Conservation (phyloP, 2,329 filamentous ascomycete species). For the Epichloe scottii region DNA sequence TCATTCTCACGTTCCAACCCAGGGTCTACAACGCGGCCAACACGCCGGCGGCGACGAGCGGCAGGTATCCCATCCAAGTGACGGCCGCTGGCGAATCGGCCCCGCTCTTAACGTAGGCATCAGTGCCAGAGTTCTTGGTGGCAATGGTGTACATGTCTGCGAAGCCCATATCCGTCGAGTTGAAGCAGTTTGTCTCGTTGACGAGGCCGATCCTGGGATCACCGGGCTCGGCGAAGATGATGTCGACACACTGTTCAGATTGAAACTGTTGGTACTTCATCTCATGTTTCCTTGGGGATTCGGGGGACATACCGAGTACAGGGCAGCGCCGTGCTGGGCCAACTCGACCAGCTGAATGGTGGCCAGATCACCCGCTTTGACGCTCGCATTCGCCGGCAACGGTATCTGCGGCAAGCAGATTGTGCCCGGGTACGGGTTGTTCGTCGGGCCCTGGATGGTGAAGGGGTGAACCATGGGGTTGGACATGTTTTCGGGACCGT, state of each 20-base stretch:
- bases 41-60: slow-evolving; percentile 25
- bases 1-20: background rate
- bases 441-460: slow-evolving; percentile 69
- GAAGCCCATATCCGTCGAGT: slow-evolving; percentile 67
- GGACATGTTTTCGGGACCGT: slow-evolving; percentile 74
- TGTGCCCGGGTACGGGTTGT: slow-evolving; percentile 73
- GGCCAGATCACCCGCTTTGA: slow-evolving; percentile 72
- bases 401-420: slow-evolving; percentile 86
- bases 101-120: slow-evolving; percentile 18
- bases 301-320: slow-evolving; percentile 57
- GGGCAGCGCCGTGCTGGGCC: slow-evolving; percentile 68
- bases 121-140: slow-evolving; percentile 28
- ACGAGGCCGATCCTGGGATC: slow-evolving; percentile 57
- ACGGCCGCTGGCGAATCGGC: slow-evolving; percentile 12
- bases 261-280: background rate
- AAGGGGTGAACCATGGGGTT: slow-evolving; percentile 69
- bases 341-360: slow-evolving; percentile 82
- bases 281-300: background rate
- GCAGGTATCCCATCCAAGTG: slow-evolving; percentile 28
- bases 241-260: slow-evolving; percentile 68
- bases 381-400: slow-evolving; percentile 57
- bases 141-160: slow-evolving; percentile 62
- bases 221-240: slow-evolving; percentile 72
- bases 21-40: slow-evolving; percentile 25
- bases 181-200: slow-evolving; percentile 77